Evolutionary conservation across 2,329 filamentous ascomycete species (phyloP).

Genomic region (Diplodia sapinea): DNA sequence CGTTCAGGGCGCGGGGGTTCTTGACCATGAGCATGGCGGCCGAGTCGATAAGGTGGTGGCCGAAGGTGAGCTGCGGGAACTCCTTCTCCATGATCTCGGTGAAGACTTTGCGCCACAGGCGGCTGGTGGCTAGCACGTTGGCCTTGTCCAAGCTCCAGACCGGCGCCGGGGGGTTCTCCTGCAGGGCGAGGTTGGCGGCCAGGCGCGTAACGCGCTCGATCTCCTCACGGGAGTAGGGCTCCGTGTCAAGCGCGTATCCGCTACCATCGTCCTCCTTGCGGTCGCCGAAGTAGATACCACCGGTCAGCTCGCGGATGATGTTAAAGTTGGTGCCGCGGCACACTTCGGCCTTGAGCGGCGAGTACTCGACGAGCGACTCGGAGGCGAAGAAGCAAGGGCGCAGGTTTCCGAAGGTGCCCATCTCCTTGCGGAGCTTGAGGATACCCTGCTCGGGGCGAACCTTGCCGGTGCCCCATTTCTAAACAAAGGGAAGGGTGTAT

Average conservation of each 20-base stretch:
- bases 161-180: slow-evolving; percentile 74
- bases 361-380: slow-evolving; percentile 79
- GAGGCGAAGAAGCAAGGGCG: slow-evolving; percentile 96
- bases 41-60: slow-evolving; percentile 91
- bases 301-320: slow-evolving; percentile 89
- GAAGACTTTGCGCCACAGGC: slow-evolving; percentile 88
- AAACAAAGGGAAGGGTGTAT: not conserved
- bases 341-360: slow-evolving; percentile 83
- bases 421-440: slow-evolving; percentile 88
- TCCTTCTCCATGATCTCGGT: slow-evolving; percentile 84
- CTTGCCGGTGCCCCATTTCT: slow-evolving; percentile 88
- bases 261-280: slow-evolving; percentile 79
- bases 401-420: slow-evolving; percentile 93
- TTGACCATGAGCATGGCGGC: slow-evolving; percentile 99
- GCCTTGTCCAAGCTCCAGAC: slow-evolving; percentile 95
- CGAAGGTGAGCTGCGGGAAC: slow-evolving; percentile 83
- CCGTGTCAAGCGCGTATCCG: slow-evolving; percentile 79
- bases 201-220: slow-evolving; percentile 87
- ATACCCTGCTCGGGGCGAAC: slow-evolving; percentile 93
- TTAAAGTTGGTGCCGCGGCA: slow-evolving; percentile 90
- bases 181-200: slow-evolving; percentile 79
- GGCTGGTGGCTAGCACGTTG: slow-evolving; percentile 88
- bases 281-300: slow-evolving; percentile 95
- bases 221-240: slow-evolving; percentile 83
- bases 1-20: slow-evolving; percentile 86